phyloP scores from a whole-genome alignment of 73 alveolate species.

The Tetrahymena elliotti region DNA sequence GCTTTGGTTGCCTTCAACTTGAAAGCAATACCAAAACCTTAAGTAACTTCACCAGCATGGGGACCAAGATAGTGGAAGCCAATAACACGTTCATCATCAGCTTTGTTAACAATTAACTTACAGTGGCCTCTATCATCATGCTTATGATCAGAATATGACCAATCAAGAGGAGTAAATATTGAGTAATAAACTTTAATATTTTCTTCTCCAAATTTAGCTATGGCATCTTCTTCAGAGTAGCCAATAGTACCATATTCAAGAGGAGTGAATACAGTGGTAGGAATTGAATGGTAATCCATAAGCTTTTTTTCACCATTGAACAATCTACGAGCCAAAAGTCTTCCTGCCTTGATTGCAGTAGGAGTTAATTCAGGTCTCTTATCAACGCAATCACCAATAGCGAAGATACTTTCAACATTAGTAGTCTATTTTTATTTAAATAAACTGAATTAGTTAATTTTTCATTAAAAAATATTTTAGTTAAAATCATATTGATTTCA shows the following conservation, averaged over 20 bases:
- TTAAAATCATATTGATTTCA: no score
- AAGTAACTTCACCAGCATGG: slow-evolving; percentile 97
- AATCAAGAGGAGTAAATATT: slow-evolving; percentile 91
- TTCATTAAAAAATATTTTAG: no score
- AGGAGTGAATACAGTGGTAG: slow-evolving; percentile 98
- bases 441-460: not conserved
- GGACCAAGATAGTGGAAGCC: slow-evolving; percentile 97
- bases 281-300: slow-evolving; percentile 91
- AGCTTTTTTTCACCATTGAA: slow-evolving; percentile 69
- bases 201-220: slow-evolving; percentile 72
- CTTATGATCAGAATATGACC: slow-evolving; percentile 77
- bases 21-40: slow-evolving; percentile 97
- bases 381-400: slow-evolving; percentile 94
- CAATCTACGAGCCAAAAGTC: slow-evolving; percentile 81
- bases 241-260: slow-evolving; percentile 96
- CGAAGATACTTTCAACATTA: slow-evolving; percentile 80
- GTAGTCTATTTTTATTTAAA: slow-evolving; percentile 22
- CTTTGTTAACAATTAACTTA: slow-evolving; percentile 16
- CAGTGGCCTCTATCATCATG: slow-evolving; percentile 57
- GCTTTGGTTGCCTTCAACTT: slow-evolving; percentile 92
- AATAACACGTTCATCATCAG: slow-evolving; percentile 64
- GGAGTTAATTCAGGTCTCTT: slow-evolving; percentile 98
- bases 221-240: slow-evolving; percentile 85
- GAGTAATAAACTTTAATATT: slow-evolving; percentile 80
- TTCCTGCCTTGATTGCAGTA: slow-evolving; percentile 97